A percentile compares a stretch with the other conserved stretches of the same genome.
These are phyloP conservation scores for Penicillium ucsense DNA, from an alignment of 495 filamentous ascomycete species.

Conservation along the genomic window DNA sequence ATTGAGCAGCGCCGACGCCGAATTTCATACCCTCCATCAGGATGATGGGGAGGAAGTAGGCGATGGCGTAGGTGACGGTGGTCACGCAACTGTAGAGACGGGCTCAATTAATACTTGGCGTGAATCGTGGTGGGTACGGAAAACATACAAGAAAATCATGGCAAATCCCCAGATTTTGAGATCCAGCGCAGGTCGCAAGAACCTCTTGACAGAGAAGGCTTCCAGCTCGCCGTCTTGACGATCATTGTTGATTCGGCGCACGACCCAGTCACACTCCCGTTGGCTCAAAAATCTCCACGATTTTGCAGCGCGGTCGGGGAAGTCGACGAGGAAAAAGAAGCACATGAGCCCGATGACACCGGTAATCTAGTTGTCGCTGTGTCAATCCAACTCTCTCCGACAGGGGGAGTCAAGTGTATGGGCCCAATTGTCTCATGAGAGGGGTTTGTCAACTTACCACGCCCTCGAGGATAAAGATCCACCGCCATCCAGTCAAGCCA, in stretches of 20 bases:
- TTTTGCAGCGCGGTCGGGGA: constrained; percentile 43
- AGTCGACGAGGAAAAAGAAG: constrained; percentile 48
- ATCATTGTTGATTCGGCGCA: constrained; percentile 49
- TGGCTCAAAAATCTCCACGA: constrained; percentile 44
- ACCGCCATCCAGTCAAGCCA: constrained; percentile 49
- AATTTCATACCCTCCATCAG: constrained; percentile 49
- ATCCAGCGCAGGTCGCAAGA: constrained; percentile 40
- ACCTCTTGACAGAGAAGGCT: constrained; percentile 40
- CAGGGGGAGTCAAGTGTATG: too few relatives aligned
- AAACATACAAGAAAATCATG: constrained; percentile 42
- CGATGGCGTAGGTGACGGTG: constrained; percentile 52
- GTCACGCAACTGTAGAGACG: constrained; percentile 32
- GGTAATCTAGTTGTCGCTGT: constrained; percentile 21
- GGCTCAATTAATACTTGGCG: neutral
- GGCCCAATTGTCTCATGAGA: too few relatives aligned
- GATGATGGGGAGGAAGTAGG: constrained; percentile 61
- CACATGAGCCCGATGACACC: constrained; percentile 31
- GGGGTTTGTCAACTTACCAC: constrained; percentile 18
- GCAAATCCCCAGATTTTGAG: constrained; percentile 55
- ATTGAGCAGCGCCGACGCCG: constrained; percentile 44
- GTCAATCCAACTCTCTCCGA: neutral
- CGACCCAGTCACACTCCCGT: constrained; percentile 44
- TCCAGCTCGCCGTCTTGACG: constrained; percentile 43
- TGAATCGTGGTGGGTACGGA: neutral
- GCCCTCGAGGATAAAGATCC: constrained; percentile 57